A percentile compares a stretch with the other conserved stretches of the same genome.
Conservation (phyloP, 75 land plant species). For the Isoetes taiwanensis region DNA sequence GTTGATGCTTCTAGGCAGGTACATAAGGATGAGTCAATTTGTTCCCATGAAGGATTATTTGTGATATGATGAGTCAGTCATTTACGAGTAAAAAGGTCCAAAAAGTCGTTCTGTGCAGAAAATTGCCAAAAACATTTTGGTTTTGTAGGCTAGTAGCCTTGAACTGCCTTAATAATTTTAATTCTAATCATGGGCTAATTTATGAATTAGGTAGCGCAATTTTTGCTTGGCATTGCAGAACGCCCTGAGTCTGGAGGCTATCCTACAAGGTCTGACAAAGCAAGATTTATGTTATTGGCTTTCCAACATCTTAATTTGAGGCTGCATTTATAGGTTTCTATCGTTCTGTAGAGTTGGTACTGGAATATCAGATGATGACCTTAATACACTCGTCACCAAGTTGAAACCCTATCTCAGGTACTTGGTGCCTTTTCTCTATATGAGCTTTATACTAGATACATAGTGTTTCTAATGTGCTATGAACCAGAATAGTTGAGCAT, state of each 20-base stretch:
- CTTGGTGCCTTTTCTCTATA: background rate
- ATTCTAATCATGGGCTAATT: no score
- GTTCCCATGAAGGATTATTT: no score
- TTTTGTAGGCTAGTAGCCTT: no score
- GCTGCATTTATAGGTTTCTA: slow-evolving; percentile 41
- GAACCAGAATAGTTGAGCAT: background rate
- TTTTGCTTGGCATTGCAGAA: slow-evolving; percentile 82
- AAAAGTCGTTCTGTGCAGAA: no score
- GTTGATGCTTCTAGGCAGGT: no score
- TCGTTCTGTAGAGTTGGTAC: slow-evolving; percentile 94
- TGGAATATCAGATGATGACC: slow-evolving; percentile 83
- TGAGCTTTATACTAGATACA: background rate
- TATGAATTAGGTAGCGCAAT: slow-evolving; percentile 96
- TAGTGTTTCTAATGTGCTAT: background rate
- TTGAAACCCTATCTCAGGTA: slow-evolving; percentile 86
- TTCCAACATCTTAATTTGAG: background rate
- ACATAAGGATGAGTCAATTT: no score
- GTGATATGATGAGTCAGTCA: no score
- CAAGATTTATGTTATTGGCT: background rate
- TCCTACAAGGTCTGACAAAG: slow-evolving; percentile 56
- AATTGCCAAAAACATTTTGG: no score
- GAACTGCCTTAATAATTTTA: no score
- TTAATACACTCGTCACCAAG: slow-evolving; percentile 57
- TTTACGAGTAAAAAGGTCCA: no score
- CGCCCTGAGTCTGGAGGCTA: slow-evolving; percentile 33